Evolutionary conservation across 805 yeast genomes (phyloP), one percentile per base, ranked within the genome.

Genomic region (Candida maris): DNA sequence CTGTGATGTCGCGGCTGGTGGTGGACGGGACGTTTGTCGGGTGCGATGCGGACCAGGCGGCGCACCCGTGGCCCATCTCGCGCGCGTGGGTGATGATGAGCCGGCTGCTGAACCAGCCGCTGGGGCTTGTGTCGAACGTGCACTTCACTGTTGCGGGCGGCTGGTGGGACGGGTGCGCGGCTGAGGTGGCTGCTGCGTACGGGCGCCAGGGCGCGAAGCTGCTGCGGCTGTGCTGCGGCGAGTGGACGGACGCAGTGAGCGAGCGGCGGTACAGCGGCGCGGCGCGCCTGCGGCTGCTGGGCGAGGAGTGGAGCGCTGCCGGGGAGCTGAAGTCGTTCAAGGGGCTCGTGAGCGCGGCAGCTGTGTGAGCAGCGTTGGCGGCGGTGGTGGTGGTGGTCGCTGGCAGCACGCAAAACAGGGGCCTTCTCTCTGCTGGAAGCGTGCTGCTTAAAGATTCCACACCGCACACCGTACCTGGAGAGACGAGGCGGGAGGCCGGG

Each of bases 111-210:
- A 88, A 93, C 59, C 62, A 71, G 0, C 72, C 77, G 1, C 22
- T 52, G 3, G 63, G 64, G 0, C 56, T 73, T 10, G 52, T 88
- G 9, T 65, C 77, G 0, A 81, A 85, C 45, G 73, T 82, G 1
- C 95, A 89, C 56, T 89, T 70, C 53, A 68, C 78, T 0, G 74
- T 82, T 2, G 70, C 79, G 4, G 81, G 86, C 2, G 75, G 83
- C 22, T 89, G 97, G 97, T 87, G 97, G 95, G 97, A 93, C 46
- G 77, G 88, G 4, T 70, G 82, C 32, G 89, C 85, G 0, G 43
- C 48, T 6, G 68, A 77, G 27, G 75, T 91, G 38, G 35, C 70
- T 6, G 52, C 54, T 7, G 71, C 68, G 1, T 91, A 79, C 57
- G 88, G 89, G 0, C 59, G 45, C 4, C 97, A 91, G 62, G 93